Percentiles rank a stretch among this genome's conserved stretches.
phyloP scores from a whole-genome alignment of 345 rosid genomes.

The Diplotaxis tenuifolia region DNA sequence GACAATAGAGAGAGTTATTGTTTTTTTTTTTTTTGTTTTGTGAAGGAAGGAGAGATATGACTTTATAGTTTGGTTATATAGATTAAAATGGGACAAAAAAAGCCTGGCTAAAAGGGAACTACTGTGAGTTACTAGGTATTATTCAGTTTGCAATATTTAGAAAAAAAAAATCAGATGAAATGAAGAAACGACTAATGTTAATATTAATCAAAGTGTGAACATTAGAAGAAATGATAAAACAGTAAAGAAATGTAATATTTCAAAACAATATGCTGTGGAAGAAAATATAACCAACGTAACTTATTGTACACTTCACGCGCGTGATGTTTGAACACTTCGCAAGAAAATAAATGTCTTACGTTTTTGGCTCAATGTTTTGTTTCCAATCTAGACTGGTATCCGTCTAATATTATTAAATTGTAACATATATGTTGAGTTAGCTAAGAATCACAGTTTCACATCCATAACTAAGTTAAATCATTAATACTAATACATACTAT shows the following conservation, averaged over 20 bases:
- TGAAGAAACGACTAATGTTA: neutral
- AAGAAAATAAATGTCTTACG: neutral
- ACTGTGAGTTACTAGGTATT: slow-evolving; percentile 29
- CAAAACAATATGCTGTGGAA: neutral
- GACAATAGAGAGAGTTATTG: slow-evolving; percentile 23
- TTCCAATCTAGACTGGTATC: neutral
- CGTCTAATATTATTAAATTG: neutral
- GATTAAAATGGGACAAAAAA: slow-evolving; percentile 19
- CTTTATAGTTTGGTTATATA: slow-evolving; percentile 7
- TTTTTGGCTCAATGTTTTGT: neutral
- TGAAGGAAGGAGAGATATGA: slow-evolving; percentile 18
- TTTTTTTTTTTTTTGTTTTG: slow-evolving; percentile 18
- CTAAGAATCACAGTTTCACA: neutral
- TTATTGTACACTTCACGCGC: too few species aligned
- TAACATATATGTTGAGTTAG: neutral
- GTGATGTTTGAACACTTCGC: too few species aligned
- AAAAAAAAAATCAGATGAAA: neutral
- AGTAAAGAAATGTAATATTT: neutral
- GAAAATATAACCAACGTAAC: neutral
- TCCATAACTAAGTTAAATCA: neutral
- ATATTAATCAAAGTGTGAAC: slow-evolving; percentile 10
- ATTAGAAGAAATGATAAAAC: slow-evolving; percentile 11
- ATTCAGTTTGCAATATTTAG: neutral
- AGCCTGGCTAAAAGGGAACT: slow-evolving; percentile 15
- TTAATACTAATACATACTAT: too few species aligned